A percentile compares a stretch with the other conserved stretches of the same genome.
phyloP scores from a whole-genome alignment of 192 early-diverging fungal species.

The Umbelopsis ramanniana region DNA sequence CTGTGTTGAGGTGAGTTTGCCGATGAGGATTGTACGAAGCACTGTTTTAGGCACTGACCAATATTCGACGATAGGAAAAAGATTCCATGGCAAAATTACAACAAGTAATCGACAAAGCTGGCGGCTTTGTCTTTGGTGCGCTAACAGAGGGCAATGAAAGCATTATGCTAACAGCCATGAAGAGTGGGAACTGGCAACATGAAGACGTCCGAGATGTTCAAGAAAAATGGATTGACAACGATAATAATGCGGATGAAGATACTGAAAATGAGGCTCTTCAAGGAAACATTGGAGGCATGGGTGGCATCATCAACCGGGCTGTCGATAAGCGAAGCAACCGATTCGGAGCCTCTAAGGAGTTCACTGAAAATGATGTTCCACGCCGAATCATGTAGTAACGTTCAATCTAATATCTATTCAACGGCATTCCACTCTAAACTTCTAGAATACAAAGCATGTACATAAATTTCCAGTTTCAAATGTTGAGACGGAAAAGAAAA shows the following conservation, averaged over 20 bases:
- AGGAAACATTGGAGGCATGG: conserved; percentile 8
- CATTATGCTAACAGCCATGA: conserved; percentile 69
- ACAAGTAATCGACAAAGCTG: conserved; percentile 86
- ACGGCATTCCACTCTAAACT: too few relatives aligned
- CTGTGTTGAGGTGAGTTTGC: conserved; percentile 47
- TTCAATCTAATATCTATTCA: too few relatives aligned
- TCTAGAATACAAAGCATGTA: too few relatives aligned
- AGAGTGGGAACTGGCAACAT: conserved; percentile 34
- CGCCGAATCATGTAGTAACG: background rate
- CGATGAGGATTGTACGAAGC: too few relatives aligned
- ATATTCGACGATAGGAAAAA: conserved; percentile 72
- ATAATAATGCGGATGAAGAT: background rate
- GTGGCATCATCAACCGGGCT: conserved; percentile 7
- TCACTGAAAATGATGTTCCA: conserved; percentile 10
- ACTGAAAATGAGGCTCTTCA: background rate
- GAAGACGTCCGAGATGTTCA: conserved; percentile 52
- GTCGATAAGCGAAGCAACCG: conserved; percentile 1
- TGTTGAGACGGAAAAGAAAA: too few relatives aligned
- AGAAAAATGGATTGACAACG: conserved; percentile 47
- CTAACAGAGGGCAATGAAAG: conserved; percentile 76
- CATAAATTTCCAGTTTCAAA: too few relatives aligned
- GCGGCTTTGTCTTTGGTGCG: conserved; percentile 89
- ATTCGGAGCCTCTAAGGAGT: conserved; percentile 5
- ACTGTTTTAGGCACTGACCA: background rate
- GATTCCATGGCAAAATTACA: conserved; percentile 78